These are phyloP conservation scores for Candida hispaniensis DNA, from an alignment of 805 yeast genomes.

Conservation along the genomic window DNA sequence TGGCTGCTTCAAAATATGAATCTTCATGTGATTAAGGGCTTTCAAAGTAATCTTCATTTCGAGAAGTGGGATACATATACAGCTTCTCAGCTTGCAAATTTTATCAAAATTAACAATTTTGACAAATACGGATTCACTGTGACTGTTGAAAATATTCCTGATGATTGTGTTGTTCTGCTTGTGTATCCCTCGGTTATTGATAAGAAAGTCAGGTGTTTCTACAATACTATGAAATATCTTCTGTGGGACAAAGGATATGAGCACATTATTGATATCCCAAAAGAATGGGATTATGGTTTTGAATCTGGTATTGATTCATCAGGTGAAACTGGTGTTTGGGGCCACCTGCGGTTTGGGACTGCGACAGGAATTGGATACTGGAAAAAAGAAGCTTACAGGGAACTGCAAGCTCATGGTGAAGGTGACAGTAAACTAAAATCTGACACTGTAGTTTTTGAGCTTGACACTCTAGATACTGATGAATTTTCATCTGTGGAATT, in stretches of 20 bases:
- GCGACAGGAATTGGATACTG: too few species aligned
- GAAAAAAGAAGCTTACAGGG: too few species aligned
- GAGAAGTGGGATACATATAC: conserved; percentile 4
- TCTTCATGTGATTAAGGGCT: background rate
- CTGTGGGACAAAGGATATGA: background rate
- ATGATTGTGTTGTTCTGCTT: conserved; percentile 1
- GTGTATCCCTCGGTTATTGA: conserved; percentile 1
- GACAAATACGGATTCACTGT: background rate
- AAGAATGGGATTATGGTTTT: conserved; percentile 2
- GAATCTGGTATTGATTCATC: conserved; percentile 7
- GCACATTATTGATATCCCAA: background rate
- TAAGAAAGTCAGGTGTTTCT: conserved; percentile 1
- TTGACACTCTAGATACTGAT: too few species aligned
- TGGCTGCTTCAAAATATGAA: background rate
- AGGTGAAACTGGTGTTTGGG: too few species aligned
- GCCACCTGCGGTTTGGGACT: too few species aligned
- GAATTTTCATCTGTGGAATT: too few species aligned
- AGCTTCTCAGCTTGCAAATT: too few species aligned
- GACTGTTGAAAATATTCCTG: conserved; percentile 3
- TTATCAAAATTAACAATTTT: background rate
- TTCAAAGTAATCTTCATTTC: conserved; percentile 2
- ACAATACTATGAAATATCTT: background rate
- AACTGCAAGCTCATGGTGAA: too few species aligned
- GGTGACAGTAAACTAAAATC: too few species aligned
- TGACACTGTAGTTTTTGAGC: too few species aligned